Evolutionary conservation across 805 yeast genomes (phyloP), one percentile per base, ranked within the genome.

Genomic region (Wickerhamiella azyma): DNA sequence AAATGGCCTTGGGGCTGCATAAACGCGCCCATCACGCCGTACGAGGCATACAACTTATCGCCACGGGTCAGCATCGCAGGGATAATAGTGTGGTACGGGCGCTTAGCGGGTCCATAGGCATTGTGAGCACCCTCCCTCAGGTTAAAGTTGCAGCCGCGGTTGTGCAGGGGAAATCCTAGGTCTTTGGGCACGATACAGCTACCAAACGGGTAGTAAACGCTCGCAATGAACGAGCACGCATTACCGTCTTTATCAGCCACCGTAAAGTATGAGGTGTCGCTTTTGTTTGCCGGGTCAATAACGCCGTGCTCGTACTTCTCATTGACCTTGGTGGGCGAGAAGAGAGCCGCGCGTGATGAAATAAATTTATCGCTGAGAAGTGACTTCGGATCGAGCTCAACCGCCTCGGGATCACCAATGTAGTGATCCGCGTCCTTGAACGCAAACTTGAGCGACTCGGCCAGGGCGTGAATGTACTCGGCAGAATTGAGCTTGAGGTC

Each of bases 1-100:
- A 83, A 76, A 54, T 83, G 94, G 1, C 88, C 88, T 54, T 81
- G 85, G 2, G 94, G 94, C 60, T 84, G 94, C 66, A 79, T 81
- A 64, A 77, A 83, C 0, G 89, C 94, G 14, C 94, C 94, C 85
- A 81, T 82, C 50, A 80, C 82, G 42, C 89, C 92, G 53, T 70
- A 79, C n/a, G 79, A 64, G 0, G 86, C 85, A 55, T 69, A 77
- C n/a, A 83, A 61, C 24, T 72, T 74, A 24, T 65, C 69, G 2
- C 52, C 50, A 2, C 65, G 60, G 11, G 94, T 83, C 26, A 83
- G 72, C 78, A 83, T 72, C 0, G 85, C 84, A 1, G 94, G 94
- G 49, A 83, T 82, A 48, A 83, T 83, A 0, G 94, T 84, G 56
- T 84, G 94, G 60, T 81, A 83, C 1, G 85, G 78, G 52, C 92